Conservation (phyloP, 805 yeast genomes). For the Wickerhamiella allomyrinae region DNA sequence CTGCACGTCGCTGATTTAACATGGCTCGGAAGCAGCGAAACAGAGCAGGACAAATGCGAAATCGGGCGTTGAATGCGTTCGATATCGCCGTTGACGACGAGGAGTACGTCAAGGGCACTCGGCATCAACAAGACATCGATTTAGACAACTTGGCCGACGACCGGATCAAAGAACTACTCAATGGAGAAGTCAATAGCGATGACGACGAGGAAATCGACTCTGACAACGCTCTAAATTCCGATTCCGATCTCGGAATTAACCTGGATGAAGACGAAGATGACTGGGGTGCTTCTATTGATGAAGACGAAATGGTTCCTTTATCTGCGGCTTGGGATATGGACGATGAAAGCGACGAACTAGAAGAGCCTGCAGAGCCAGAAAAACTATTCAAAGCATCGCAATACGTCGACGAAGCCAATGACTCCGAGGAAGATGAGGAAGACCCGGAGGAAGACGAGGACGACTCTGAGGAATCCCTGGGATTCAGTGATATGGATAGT, state of each 20-base stretch:
- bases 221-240: slow-evolving; percentile 81
- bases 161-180: slow-evolving; percentile 16
- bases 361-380: not conserved
- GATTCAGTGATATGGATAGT: slow-evolving; percentile 2
- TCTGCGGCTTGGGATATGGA: slow-evolving; percentile 88
- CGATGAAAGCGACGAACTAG: slow-evolving; percentile 30
- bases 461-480: slow-evolving; percentile 32
- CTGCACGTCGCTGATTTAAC: no score
- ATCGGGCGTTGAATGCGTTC: slow-evolving; percentile 37
- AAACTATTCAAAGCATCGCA: slow-evolving; percentile 6
- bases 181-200: slow-evolving; percentile 22
- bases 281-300: slow-evolving; percentile 65
- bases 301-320: slow-evolving; percentile 54
- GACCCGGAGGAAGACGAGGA: slow-evolving; percentile 28
- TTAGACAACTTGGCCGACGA: slow-evolving; percentile 24
- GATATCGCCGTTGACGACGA: slow-evolving; percentile 34
- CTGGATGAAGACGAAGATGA: slow-evolving; percentile 41
- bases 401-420: slow-evolving; percentile 4
- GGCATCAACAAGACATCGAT: slow-evolving; percentile 23
- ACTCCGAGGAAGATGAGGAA: slow-evolving; percentile 15
- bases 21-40: slow-evolving; percentile 5
- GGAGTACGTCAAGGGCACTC: slow-evolving; percentile 16
- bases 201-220: slow-evolving; percentile 47
- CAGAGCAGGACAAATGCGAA: slow-evolving; percentile 9
- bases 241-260: slow-evolving; percentile 48